Base-by-base conservation (phyloP, 2,329 filamentous ascomycete species). In the Trichoderma semiorbis region DNA sequence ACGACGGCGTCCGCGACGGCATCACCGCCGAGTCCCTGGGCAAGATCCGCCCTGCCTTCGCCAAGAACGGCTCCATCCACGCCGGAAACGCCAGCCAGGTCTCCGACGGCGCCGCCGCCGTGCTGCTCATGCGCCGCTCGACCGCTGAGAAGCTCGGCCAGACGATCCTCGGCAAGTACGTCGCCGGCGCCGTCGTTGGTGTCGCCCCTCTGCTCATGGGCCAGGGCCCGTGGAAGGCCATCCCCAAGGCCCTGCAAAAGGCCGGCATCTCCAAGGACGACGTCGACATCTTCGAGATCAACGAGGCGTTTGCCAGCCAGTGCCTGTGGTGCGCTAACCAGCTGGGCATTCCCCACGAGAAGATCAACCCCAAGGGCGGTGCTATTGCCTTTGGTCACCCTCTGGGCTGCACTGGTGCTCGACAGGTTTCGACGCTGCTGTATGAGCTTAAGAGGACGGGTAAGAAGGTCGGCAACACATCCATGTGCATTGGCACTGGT, bases 211-310 rank as follows among this genome's bases (percentile, higher is more conserved):
- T 98, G 71, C 91, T 98, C 76, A 98, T 99, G 96, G 96, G 96
- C 74, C 87, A 97, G 76, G 96, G 96, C 1, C 96, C 96, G 65
- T 97, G 94, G 90, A 95, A 95, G 83, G 95, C 96, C 71, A 98
- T 99, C 78, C 96, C 96, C 75, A 92, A 95, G 80, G 95, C 93
- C 5, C 91, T 98, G 71, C 88, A 93, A 80, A 95, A 96, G 81
- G 93, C 95, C 0, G 94, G 95, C 73, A 90, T 99, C 77, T 87
- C 86, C 80, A 93, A 91, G 83, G 92, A 97, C 71, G 95, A 98
- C 76, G 94, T 99, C 34, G 96, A 98, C 81, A 95, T 98, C 79
- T 98, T 89, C 79, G 96, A 99, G 89, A 98, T 99, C 88, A 99
- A 99, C 86, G 96, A 99, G 88, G 96, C 96, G 1, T 99, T 99